phyloP scores from a whole-genome alignment of 768 basidiomycete species.

The Psilocybe subaeruginosa region DNA sequence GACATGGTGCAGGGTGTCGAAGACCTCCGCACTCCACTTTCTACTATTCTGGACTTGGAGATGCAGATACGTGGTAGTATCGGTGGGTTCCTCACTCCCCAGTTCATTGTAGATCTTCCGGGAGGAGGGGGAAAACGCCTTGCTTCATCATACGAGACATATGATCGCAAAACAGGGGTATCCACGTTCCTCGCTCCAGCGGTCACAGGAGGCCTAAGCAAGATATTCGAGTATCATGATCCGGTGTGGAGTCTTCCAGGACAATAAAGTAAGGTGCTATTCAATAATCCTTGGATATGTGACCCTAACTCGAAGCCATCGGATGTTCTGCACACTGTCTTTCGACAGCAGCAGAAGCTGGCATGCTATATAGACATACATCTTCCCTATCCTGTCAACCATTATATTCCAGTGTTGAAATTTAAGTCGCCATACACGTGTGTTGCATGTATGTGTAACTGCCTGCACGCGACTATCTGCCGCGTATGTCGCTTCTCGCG shows the following conservation, averaged over 20 bases:
- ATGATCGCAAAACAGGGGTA: not conserved
- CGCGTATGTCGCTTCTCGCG: too few species aligned
- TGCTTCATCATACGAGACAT: constrained; percentile 14
- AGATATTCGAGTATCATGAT: constrained; percentile 4
- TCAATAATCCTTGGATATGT: not conserved
- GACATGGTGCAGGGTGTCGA: constrained; percentile 24
- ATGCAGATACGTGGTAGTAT: constrained; percentile 20
- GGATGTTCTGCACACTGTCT: too few species aligned
- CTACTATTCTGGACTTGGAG: constrained; percentile 21
- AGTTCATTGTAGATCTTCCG: constrained; percentile 23
- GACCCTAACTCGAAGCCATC: too few species aligned
- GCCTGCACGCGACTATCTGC: too few species aligned
- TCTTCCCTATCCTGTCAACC: too few species aligned
- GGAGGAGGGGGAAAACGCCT: constrained; percentile 23
- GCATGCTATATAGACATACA: too few species aligned
- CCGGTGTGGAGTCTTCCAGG: not conserved
- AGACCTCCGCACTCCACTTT: constrained; percentile 22
- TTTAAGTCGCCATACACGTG: too few species aligned
- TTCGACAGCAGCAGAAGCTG: too few species aligned
- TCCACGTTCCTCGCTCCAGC: not conserved
- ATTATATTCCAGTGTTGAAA: too few species aligned
- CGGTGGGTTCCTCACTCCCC: constrained; percentile 19
- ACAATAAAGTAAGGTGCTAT: too few species aligned
- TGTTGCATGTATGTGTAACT: too few species aligned
- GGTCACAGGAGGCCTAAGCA: not conserved